phyloP scores from a whole-genome alignment of 2,329 filamentous ascomycete species.

The Colletotrichum truncatum region DNA sequence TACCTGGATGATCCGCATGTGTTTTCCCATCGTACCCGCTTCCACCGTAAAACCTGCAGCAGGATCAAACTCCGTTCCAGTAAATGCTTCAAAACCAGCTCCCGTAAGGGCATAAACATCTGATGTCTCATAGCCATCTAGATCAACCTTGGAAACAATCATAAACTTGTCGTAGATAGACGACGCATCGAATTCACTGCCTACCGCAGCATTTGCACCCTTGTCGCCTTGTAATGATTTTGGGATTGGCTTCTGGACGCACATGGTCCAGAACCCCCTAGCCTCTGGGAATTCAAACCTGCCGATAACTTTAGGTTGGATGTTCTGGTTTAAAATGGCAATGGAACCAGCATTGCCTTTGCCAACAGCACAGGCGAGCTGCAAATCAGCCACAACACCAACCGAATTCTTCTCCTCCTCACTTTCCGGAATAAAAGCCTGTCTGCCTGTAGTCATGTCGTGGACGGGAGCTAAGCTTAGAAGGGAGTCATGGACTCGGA shows the following conservation, averaged over 20 bases:
- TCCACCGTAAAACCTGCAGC: conserved; percentile 89
- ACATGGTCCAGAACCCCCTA: conserved; percentile 83
- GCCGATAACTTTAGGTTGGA: conserved; percentile 77
- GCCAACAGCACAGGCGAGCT: conserved; percentile 69
- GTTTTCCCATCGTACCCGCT: conserved; percentile 82
- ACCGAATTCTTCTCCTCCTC: conserved; percentile 53
- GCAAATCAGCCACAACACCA: conserved; percentile 65
- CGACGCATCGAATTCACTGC: conserved; percentile 65
- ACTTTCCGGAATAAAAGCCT: conserved; percentile 51
- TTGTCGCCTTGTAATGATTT: conserved; percentile 65
- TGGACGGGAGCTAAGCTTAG: conserved; percentile 83
- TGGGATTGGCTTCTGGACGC: conserved; percentile 72
- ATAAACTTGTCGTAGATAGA: conserved; percentile 80
- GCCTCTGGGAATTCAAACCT: conserved; percentile 78
- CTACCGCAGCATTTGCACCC: conserved; percentile 58
- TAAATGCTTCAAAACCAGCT: conserved; percentile 77
- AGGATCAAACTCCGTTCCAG: conserved; percentile 90
- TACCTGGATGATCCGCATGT: conserved; percentile 86
- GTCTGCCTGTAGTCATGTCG: conserved; percentile 75
- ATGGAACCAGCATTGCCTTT: conserved; percentile 74
- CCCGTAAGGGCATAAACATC: conserved; percentile 81
- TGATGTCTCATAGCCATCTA: conserved; percentile 78
- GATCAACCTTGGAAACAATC: conserved; percentile 79
- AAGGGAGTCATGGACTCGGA: conserved; percentile 81
- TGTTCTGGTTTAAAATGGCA: conserved; percentile 79